Evolutionary conservation across 768 basidiomycete species (phyloP), one percentile per base, ranked within the genome.

Genomic region (Dioszegia crocea): DNA sequence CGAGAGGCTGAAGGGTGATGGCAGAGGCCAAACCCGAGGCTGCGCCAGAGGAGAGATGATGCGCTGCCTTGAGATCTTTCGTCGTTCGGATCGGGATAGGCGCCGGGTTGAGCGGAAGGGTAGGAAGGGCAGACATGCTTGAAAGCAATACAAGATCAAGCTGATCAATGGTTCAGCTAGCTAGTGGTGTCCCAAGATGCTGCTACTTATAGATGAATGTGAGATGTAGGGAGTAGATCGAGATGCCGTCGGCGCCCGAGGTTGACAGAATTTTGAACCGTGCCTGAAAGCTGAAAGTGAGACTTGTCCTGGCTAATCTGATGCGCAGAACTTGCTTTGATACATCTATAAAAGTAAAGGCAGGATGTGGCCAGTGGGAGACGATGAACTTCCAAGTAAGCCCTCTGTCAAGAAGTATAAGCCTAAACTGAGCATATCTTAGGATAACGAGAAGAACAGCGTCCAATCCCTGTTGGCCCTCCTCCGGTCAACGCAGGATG

Each of bases 1-100:
- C 92, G 64, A 94, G 61, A 2, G 77, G 77, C 53, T 78, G 77
- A 0, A 78, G 65, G 11, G 60, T 64, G 23, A 78, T 60, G 10
- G 76, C 68, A 0, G 66, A 68, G 0, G 75, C 70, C 9, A 78
- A 61, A 10, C 77, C 77, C 30, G 73, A 74, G 12, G 73, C 52
- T 0, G 64, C 75, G 8, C 75, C 75, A 6, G 71, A 70, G n/a
- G 63, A 45, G 11, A 76, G 65, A 57, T 76, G 74, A 52, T 76
- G 70, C 6, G 52, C 52, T 11, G 75, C 67, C 55, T 66, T 70
- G 27, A 63, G 48, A 50, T 52, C 54, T 53, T 53, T 50, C 26
- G 30, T 54, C 11, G 51, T 53, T 26, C 51, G 51, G 24, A 53
- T 53, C 23, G 59, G 48, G 23, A 14, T 17, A 21, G 45, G 23